Base-by-base conservation (phyloP, 2,329 filamentous ascomycete species). In the Penicillium concentricum region DNA sequence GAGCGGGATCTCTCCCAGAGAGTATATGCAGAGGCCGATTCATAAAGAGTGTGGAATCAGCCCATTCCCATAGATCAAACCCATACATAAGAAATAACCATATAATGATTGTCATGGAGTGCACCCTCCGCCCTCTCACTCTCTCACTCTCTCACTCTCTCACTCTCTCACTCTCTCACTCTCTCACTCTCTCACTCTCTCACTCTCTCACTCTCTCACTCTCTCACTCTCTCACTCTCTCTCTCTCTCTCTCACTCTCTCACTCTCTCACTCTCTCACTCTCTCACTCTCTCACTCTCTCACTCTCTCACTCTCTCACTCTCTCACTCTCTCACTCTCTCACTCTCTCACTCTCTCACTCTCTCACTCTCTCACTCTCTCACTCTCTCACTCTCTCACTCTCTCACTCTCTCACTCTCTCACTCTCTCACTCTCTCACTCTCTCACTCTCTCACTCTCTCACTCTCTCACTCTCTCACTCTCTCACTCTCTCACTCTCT, bases 111-210 rank as follows among this genome's bases (percentile, higher is more conserved):
- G 24, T 7, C 3, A 2, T 41, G 35, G 13, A 9, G 48, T 30
- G 6, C 37, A 26, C 37, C 38, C 28, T 9, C 22, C n/a, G n/a
- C 37, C 22, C 22, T 5, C 5, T 24, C 22, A 3, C 3, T 3
- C 22, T 5, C 22, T 5, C 22, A 24, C 22, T 3, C 22, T 5
- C 3, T 5, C 5, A 3, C 5, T 5, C 5, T 5, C 22, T 24
- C 5, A 3, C 5, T 5, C 5, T 5, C 5, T 5, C 5, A 3
- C 5, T 5, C 5, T 5, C 5, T 5, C 5, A 3, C 5, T 5
- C 5, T 5, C 5, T 5, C 5, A 3, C 5, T 5, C 5, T 5
- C 5, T 5, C 5, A 3, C 5, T 5, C 5, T 5, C 5, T 5
- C 5, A 3, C 5, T 5, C 5, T 5, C 5, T 5, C 5, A 3